A percentile compares a stretch with the other conserved stretches of the same genome.
Conservation (phyloP, 1,139 yeast species). For the Yamadazyma jaroonii region DNA sequence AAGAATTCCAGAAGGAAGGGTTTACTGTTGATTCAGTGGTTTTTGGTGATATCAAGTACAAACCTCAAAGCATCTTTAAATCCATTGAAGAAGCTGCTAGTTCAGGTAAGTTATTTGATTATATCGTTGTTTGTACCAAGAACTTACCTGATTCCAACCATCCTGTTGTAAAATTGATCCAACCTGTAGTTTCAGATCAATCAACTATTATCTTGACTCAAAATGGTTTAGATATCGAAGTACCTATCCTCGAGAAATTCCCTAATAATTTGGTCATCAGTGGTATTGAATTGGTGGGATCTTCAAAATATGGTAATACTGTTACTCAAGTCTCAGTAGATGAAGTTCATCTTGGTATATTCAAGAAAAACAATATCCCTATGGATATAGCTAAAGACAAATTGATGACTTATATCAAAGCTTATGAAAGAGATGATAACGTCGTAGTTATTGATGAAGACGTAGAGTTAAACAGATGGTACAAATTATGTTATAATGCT, state of each 20-base stretch:
- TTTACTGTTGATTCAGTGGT: constrained; percentile 58
- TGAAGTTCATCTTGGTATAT: constrained; percentile 53
- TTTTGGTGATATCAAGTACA: constrained; percentile 58
- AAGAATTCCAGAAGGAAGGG: constrained; percentile 49
- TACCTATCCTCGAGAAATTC: constrained; percentile 52
- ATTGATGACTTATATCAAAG: constrained; percentile 41
- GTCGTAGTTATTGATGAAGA: constrained; percentile 43
- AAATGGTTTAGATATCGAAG: constrained; percentile 75
- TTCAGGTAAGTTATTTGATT: constrained; percentile 46
- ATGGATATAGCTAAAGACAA: constrained; percentile 19
- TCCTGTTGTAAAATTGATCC: constrained; percentile 56
- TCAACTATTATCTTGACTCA: constrained; percentile 64
- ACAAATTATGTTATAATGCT: constrained; percentile 68
- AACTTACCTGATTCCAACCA: constrained; percentile 65
- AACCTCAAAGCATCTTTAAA: constrained; percentile 46
- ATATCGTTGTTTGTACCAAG: constrained; percentile 65
- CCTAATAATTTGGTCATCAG: constrained; percentile 61
- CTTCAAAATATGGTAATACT: constrained; percentile 52
- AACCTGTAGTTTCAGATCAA: constrained; percentile 48
- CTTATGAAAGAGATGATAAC: constrained; percentile 45
- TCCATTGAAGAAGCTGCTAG: constrained; percentile 44
- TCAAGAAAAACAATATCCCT: constrained; percentile 21
- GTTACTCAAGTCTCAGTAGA: constrained; percentile 57
- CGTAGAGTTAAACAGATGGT: constrained; percentile 63
- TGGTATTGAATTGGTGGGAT: constrained; percentile 69